Percentiles rank a stretch among this genome's conserved stretches.
Evolutionary conservation across 306 rosid genomes (phyloP).

Genomic region (Acacia melanoxylon): DNA sequence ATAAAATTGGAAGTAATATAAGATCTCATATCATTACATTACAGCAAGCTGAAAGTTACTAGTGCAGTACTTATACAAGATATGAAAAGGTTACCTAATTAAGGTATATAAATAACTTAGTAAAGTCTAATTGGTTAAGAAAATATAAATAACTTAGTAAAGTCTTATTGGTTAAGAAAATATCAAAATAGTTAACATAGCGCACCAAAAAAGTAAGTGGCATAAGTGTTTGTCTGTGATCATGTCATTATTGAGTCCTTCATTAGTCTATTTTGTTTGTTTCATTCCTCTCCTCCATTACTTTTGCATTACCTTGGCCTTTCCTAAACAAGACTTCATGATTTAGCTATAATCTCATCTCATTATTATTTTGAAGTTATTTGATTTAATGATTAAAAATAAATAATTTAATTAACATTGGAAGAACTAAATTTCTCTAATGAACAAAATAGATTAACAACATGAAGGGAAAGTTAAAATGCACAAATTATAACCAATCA

Average conservation of each 20-base stretch:
- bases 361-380: not conserved
- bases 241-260: not conserved
- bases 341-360: too few relatives aligned
- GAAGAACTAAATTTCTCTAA: not conserved
- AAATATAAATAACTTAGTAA: not conserved
- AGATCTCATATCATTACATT: not conserved
- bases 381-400: not conserved
- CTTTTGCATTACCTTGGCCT: not conserved
- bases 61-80: too few relatives aligned
- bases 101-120: too few relatives aligned
- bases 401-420: not conserved
- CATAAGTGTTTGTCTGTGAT: not conserved
- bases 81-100: too few relatives aligned
- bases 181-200: not conserved
- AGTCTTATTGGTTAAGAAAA: not conserved
- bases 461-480: slow-evolving; percentile 8
- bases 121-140: too few relatives aligned
- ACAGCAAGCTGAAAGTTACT: not conserved
- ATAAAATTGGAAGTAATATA: too few relatives aligned
- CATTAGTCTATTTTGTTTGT: not conserved
- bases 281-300: not conserved
- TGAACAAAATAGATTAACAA: not conserved
- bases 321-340: not conserved
- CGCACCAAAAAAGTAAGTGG: not conserved
- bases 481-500: slow-evolving; percentile 11